Evolutionary conservation across 371 early-diverging fungal genomes (phyloP).

Genomic region (Choanephora cucurbitarum): DNA sequence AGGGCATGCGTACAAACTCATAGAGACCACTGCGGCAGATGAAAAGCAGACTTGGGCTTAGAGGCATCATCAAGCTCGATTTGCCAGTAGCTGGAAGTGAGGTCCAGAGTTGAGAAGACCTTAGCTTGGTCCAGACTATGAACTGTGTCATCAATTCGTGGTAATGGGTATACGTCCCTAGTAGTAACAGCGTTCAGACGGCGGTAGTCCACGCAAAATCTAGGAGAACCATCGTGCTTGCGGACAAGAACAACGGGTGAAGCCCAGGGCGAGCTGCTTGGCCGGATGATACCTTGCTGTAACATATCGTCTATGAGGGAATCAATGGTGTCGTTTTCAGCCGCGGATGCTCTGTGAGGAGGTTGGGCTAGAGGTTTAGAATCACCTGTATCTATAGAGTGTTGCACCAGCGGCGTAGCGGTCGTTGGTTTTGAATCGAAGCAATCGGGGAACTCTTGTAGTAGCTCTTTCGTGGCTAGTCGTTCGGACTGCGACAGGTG

Average conservation of each 20-base stretch:
- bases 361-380: slow-evolving; percentile 11
- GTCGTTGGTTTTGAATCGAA: background rate
- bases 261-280: slow-evolving; percentile 13
- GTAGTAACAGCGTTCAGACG: slow-evolving; percentile 3
- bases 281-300: slow-evolving; percentile 16
- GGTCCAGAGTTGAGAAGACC: slow-evolving; percentile 35
- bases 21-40: slow-evolving; percentile 32
- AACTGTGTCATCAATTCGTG: slow-evolving; percentile 4
- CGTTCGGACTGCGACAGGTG: no score
- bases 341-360: slow-evolving; percentile 7
- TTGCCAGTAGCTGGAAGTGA: slow-evolving; percentile 8
- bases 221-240: slow-evolving; percentile 18
- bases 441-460: background rate
- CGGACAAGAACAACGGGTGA: slow-evolving; percentile 19
- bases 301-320: slow-evolving; percentile 23
- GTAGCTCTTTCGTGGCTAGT: no score
- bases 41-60: slow-evolving; percentile 41
- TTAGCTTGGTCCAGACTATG: slow-evolving; percentile 19
- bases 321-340: slow-evolving; percentile 19
- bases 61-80: slow-evolving; percentile 10
- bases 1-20: slow-evolving; percentile 35
- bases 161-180: no score
- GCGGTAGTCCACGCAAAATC: slow-evolving; percentile 18
- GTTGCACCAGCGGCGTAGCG: background rate
- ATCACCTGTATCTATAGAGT: slow-evolving; percentile 20